Percentiles rank a stretch among this genome's conserved stretches.
Conservation (phyloP, 768 basidiomycete species). For the Tricholoma bakamatsutake region DNA sequence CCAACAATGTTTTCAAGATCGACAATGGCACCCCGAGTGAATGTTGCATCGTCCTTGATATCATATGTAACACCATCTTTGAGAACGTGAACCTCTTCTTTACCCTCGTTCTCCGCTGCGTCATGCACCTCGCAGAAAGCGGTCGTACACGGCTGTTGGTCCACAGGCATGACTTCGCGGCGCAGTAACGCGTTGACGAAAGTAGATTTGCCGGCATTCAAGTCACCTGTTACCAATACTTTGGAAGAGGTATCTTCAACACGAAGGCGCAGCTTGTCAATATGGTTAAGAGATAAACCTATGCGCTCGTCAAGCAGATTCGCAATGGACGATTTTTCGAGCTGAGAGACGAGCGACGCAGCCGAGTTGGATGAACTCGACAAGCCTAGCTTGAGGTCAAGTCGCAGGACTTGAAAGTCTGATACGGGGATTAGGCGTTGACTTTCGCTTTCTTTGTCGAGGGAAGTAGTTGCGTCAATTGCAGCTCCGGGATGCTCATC, state of each 20-base stretch:
- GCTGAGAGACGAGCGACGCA: constrained; percentile 76
- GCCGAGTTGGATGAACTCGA: constrained; percentile 59
- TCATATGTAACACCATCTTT: constrained; percentile 66
- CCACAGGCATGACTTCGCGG: constrained; percentile 90
- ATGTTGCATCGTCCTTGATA: constrained; percentile 69
- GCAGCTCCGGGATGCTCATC: constrained; percentile 28
- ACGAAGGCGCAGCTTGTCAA: constrained; percentile 79
- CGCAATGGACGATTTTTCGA: constrained; percentile 91
- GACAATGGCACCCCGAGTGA: constrained; percentile 54
- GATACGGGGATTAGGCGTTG: constrained; percentile 38
- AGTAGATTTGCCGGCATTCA: constrained; percentile 98
- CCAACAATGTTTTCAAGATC: constrained; percentile 78
- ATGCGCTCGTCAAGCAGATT: constrained; percentile 88
- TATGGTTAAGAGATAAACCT: constrained; percentile 63
- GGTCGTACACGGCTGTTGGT: constrained; percentile 97
- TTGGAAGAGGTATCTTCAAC: constrained; percentile 91
- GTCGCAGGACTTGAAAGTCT: constrained; percentile 83
- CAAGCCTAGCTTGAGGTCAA: constrained; percentile 89
- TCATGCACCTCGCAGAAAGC: constrained; percentile 97
- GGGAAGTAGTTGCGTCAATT: constrained; percentile 15
- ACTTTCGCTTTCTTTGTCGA: constrained; percentile 23
- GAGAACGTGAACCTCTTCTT: constrained; percentile 83
- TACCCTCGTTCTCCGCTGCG: constrained; percentile 70
- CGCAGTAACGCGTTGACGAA: constrained; percentile 94
- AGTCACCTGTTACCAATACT: constrained; percentile 95